Evolutionary conservation across 2,329 filamentous ascomycete species (phyloP), one percentile per base, ranked within the genome.

Genomic region (Pseudogymnoascus sp.): DNA sequence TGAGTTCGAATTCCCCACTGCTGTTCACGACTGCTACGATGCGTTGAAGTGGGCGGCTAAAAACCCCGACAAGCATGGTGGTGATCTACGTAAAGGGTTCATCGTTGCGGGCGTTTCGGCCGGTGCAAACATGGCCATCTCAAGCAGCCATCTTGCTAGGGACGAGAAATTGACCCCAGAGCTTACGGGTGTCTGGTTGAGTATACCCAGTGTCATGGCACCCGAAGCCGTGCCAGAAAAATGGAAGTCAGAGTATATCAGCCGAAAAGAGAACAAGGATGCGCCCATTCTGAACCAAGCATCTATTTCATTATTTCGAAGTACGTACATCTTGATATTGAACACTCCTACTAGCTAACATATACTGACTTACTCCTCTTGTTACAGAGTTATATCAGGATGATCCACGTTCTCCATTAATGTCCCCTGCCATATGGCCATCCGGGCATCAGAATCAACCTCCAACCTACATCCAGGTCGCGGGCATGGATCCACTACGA

Each of bases 401-500:
- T 25, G 22, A 25, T 25, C 22, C 22, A 25, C 22, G 22, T 25
- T 25, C 22, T 25, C 22, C 22, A 25, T 25, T 25, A 25, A 25
- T 25, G 22, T 25, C 22, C 22, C 22, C 22, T 25, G 22, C 22
- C 22, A 25, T 25, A 25, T 25, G 22, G 22, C 22, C 22, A 25
- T 25, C 22, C 22, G 70, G 71, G 22, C 69, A 68, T 63, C 66
- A 68, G 62, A 65, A 68, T 25, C 50, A 70, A 8, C 68, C 69
- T 3, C 65, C 68, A 3, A 62, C 66, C 7, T 67, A 66, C 36
- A 67, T 70, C 59, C 64, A 71, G 60, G 63, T 71, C 30, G 66
- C 66, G 37, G 69, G 70, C 3, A 41, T 70, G 59, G 69, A 71
- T 61, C 66, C 68, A 7, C 57, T 70, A 11, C 62, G 68, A 37